phyloP scores from a whole-genome alignment of 1,139 yeast genomes.

The Pichia sp. region DNA sequence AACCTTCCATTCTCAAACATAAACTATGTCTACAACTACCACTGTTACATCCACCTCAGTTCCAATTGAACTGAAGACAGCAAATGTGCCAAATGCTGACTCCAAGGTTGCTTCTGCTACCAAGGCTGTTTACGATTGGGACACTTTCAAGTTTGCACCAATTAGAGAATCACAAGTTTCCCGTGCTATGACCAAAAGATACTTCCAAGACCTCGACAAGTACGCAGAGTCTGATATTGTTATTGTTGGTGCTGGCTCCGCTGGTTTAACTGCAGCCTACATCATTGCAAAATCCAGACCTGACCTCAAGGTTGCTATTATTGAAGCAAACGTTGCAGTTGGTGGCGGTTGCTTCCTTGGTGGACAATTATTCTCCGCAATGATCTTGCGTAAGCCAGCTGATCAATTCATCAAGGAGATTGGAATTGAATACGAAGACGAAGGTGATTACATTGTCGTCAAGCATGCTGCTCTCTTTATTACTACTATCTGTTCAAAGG shows the following conservation, averaged over 20 bases:
- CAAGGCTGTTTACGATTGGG: constrained; percentile 49
- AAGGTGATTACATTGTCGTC: constrained; percentile 74
- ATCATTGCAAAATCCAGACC: constrained; percentile 69
- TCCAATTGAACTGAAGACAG: constrained; percentile 14
- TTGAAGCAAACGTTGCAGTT: constrained; percentile 68
- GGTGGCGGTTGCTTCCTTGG: constrained; percentile 84
- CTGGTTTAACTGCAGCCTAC: constrained; percentile 72
- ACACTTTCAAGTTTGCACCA: constrained; percentile 59
- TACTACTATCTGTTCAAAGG: constrained; percentile 67
- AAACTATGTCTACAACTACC: constrained; percentile 4
- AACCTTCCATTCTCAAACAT: background rate
- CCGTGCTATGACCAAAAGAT: constrained; percentile 77
- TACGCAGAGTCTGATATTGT: constrained; percentile 72
- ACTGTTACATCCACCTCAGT: background rate
- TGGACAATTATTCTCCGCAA: constrained; percentile 73
- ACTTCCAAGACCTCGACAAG: constrained; percentile 66
- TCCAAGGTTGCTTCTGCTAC: constrained; percentile 31
- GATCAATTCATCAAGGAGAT: constrained; percentile 59
- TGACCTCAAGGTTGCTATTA: constrained; percentile 65
- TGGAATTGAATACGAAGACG: constrained; percentile 65
- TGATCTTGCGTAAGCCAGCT: constrained; percentile 77
- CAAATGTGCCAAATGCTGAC: constrained; percentile 18
- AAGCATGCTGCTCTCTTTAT: constrained; percentile 77
- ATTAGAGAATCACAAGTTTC: constrained; percentile 75
- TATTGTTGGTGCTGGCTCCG: constrained; percentile 74